Conservation (phyloP, 1,139 yeast genomes). For the Hansenula lynferdii region DNA sequence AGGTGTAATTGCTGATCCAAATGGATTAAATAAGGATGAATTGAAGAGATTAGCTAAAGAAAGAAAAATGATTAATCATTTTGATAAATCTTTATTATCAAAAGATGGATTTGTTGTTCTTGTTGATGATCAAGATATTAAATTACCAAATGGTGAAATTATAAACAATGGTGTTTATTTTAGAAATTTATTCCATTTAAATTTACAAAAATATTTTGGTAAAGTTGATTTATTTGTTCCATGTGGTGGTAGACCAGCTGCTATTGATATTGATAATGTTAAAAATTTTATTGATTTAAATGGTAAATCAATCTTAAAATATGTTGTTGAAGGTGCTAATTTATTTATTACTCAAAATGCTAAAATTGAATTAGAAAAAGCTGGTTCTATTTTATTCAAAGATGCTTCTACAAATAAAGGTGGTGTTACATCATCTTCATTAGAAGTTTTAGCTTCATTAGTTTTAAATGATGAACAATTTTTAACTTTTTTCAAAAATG, state of each 20-base stretch:
- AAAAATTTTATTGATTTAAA: constrained; percentile 62
- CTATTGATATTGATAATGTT: constrained; percentile 86
- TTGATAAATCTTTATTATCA: constrained; percentile 63
- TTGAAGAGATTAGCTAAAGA: constrained; percentile 71
- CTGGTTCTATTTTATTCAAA: constrained; percentile 84
- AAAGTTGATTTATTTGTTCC: constrained; percentile 86
- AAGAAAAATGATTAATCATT: constrained; percentile 73
- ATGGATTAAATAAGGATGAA: constrained; percentile 80
- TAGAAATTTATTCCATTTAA: constrained; percentile 87
- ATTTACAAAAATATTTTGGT: constrained; percentile 60
- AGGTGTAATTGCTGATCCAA: constrained; percentile 90
- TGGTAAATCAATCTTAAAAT: constrained; percentile 76
- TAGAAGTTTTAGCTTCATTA: constrained; percentile 92
- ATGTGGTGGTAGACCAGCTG: constrained; percentile 98
- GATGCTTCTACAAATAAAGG: constrained; percentile 99
- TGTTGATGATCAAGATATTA: constrained; percentile 80
- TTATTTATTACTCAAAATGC: constrained; percentile 94
- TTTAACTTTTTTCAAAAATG: constrained; percentile 41
- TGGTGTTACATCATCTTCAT: constrained; percentile 95
- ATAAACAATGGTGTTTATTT: constrained; percentile 87
- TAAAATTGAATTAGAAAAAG: constrained; percentile 76
- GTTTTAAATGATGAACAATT: constrained; percentile 86
- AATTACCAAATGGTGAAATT: constrained; percentile 69
- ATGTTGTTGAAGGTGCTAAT: constrained; percentile 96
- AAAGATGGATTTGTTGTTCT: constrained; percentile 74